A percentile compares a stretch with the other conserved stretches of the same genome.
Evolutionary conservation across 768 basidiomycete species (phyloP).

Genomic region (Hirschioporus abietinus): DNA sequence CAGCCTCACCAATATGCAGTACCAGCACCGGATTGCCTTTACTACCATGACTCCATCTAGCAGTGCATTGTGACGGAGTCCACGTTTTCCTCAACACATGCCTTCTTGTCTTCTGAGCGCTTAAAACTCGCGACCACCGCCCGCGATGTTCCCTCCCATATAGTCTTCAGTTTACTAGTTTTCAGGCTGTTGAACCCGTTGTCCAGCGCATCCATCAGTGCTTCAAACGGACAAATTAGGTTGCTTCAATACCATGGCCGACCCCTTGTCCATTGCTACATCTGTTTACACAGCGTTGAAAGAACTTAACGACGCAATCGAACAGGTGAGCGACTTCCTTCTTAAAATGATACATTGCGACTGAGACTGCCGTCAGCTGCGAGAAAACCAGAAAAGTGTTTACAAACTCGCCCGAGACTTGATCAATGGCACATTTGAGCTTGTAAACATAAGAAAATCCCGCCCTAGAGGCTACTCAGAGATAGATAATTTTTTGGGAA

Average conservation of each 20-base stretch:
- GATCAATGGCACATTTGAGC: neutral
- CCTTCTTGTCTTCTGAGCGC: too few species aligned
- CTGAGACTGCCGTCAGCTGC: neutral
- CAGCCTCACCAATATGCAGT: too few species aligned
- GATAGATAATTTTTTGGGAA: neutral
- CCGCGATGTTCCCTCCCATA: too few species aligned
- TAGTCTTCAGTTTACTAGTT: too few species aligned
- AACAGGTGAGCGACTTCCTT: neutral
- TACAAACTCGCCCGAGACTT: neutral
- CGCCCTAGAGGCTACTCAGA: neutral
- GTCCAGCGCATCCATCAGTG: too few species aligned
- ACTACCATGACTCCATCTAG: too few species aligned
- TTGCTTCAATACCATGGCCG: neutral
- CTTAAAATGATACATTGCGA: neutral
- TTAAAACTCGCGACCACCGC: too few species aligned
- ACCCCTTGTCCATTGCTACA: neutral
- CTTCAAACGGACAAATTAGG: too few species aligned
- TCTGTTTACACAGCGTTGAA: neutral
- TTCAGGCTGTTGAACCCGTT: too few species aligned
- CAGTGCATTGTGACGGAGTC: too few species aligned
- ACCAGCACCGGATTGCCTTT: too few species aligned
- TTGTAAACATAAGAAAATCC: neutral
- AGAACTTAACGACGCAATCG: neutral
- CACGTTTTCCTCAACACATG: too few species aligned
- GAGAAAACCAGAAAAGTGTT: neutral